Percentiles rank a stretch among this genome's conserved stretches.
Conservation (phyloP, 2,329 filamentous ascomycete species). For the Aureobasidium sp. region DNA sequence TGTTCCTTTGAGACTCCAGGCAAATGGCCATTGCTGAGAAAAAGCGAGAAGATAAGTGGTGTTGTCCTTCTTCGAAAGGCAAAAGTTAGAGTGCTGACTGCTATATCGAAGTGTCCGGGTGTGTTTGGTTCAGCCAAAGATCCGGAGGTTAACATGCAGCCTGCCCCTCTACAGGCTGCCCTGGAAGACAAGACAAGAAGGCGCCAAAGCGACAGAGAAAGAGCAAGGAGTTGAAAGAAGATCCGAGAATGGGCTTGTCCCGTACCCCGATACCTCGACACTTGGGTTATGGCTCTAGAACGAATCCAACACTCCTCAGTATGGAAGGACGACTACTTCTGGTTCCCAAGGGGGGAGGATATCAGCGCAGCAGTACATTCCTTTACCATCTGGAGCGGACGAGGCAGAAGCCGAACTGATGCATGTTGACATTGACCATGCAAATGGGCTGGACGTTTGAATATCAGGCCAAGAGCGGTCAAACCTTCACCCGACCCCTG, state of each 20-base stretch:
- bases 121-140: not conserved
- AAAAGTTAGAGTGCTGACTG: not conserved
- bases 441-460: not conserved
- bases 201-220: not conserved
- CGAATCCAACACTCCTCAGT: not conserved
- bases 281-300: not conserved
- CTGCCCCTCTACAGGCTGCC: not conserved
- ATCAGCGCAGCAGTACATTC: not conserved
- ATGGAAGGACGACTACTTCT: not conserved
- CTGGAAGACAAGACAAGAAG: not conserved
- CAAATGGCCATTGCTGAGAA: not conserved
- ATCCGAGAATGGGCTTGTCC: not conserved
- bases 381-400: not conserved
- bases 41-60: not conserved
- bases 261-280: not conserved
- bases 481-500: not conserved
- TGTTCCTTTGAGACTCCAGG: not conserved
- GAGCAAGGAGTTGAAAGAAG: not conserved
- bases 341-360: not conserved
- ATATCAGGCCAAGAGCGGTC: not conserved
- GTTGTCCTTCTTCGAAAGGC: not conserved
- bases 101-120: not conserved
- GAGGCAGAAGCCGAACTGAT: not conserved
- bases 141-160: not conserved
- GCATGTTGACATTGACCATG: not conserved